Conservation (phyloP, 257 asterid species). For the Coffea canephora region DNA sequence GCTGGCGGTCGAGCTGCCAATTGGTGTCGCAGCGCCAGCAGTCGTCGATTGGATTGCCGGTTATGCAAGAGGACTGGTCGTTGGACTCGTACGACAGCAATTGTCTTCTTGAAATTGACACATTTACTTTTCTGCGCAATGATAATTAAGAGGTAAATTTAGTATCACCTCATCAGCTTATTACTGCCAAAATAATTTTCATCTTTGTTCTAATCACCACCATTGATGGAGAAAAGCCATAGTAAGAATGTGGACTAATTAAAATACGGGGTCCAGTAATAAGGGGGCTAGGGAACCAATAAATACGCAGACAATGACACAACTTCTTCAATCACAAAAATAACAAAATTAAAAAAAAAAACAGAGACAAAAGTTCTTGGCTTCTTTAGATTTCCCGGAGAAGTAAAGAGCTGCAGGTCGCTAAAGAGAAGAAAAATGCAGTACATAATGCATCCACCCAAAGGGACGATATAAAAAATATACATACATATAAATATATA, state of each 20-base stretch:
- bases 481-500: no score
- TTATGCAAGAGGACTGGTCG: conserved; percentile 45
- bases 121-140: conserved; percentile 51
- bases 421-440: no score
- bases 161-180: no score
- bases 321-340: background rate
- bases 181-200: no score
- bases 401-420: conserved; percentile 3
- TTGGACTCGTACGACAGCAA: conserved; percentile 39
- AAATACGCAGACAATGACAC: conserved; percentile 7
- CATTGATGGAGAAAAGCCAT: background rate
- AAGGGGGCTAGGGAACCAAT: conserved; percentile 14
- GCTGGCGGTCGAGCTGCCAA: conserved; percentile 68
- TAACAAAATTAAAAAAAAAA: background rate
- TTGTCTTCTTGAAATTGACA: conserved; percentile 53
- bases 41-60: conserved; percentile 74
- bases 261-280: conserved; percentile 11
- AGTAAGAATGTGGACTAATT: background rate
- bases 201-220: no score
- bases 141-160: background rate
- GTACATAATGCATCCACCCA: background rate
- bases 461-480: no score
- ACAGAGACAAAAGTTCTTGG: background rate
- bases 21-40: conserved; percentile 79
- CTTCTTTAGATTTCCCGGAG: background rate